Percentiles rank a stretch among this genome's conserved stretches.
Evolutionary conservation across 306 rosid species (phyloP).

Genomic region (Casuarina cunninghamiana): DNA sequence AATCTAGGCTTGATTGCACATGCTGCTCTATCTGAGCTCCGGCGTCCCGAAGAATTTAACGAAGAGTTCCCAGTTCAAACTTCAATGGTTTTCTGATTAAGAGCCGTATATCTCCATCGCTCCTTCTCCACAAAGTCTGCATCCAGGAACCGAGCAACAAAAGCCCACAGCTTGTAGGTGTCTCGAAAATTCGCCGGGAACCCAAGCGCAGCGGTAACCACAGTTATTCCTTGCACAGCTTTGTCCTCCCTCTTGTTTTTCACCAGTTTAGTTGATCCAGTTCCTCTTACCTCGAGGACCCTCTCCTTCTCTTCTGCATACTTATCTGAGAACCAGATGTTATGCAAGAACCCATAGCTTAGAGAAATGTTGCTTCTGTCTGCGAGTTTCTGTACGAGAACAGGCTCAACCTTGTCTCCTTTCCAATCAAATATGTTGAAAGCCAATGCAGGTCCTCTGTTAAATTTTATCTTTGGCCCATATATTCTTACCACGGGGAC

Average conservation of each 20-base stretch:
- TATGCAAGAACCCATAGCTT: slow-evolving; percentile 67
- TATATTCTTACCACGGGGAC: slow-evolving; percentile 59
- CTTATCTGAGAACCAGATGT: slow-evolving; percentile 78
- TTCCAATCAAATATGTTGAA: slow-evolving; percentile 94
- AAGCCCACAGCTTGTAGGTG: slow-evolving; percentile 76
- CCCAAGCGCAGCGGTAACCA: slow-evolving; percentile 87
- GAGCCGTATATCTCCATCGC: slow-evolving; percentile 90
- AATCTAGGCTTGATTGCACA: slow-evolving; percentile 24
- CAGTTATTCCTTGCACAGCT: slow-evolving; percentile 58
- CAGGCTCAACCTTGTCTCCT: slow-evolving; percentile 87
- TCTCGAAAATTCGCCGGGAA: slow-evolving; percentile 81
- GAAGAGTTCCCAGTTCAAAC: slow-evolving; percentile 37
- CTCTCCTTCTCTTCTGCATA: slow-evolving; percentile 59
- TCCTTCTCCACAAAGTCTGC: slow-evolving; percentile 96
- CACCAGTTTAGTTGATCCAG: slow-evolving; percentile 27
- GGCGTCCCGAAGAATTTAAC: slow-evolving; percentile 24
- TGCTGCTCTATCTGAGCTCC: slow-evolving; percentile 13
- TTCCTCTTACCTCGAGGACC: slow-evolving; percentile 49
- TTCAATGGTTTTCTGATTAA: slow-evolving; percentile 76
- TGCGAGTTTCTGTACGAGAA: slow-evolving; percentile 87
- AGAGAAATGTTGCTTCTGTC: slow-evolving; percentile 81
- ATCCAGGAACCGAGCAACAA: slow-evolving; percentile 85
- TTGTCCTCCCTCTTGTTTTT: slow-evolving; percentile 38
- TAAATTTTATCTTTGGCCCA: slow-evolving; percentile 84
- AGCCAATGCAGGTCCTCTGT: slow-evolving; percentile 85